These are phyloP conservation scores for Fusarium sp. DNA, from an alignment of 2,329 filamentous ascomycete species.

Conservation along the genomic window DNA sequence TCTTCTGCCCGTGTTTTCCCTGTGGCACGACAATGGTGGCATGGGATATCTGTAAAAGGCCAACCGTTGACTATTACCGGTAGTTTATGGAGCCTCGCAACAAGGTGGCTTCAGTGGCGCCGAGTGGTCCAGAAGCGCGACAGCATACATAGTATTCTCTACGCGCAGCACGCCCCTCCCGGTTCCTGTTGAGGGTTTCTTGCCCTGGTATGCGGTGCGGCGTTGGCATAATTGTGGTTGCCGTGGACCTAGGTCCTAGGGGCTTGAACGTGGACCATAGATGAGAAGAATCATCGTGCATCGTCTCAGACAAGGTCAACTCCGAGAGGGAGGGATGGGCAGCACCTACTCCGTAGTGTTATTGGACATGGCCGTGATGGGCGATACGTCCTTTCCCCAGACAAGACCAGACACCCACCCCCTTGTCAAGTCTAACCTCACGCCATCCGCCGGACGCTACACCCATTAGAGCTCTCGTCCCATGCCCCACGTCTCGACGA, in stretches of 20 bases:
- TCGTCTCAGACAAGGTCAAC: conserved; percentile 40
- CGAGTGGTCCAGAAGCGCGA: conserved; percentile 35
- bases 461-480: conserved; percentile 46
- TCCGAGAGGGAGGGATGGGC: conserved; percentile 31
- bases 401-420: conserved; percentile 40
- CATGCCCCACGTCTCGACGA: conserved; percentile 47
- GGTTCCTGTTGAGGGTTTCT: conserved; percentile 22
- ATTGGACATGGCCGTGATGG: conserved; percentile 32
- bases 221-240: conserved; percentile 37
- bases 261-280: conserved; percentile 27
- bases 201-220: conserved; percentile 25
- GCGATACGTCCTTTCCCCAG: conserved; percentile 42
- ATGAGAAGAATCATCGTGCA: conserved; percentile 34
- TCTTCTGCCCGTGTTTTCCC: conserved; percentile 33
- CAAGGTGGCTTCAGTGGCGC: conserved; percentile 43
- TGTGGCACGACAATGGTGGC: conserved; percentile 47
- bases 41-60: conserved; percentile 39
- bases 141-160: conserved; percentile 9
- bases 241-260: conserved; percentile 38
- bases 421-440: conserved; percentile 45
- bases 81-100: conserved; percentile 6
- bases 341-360: conserved; percentile 13
- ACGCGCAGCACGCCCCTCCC: conserved; percentile 27
- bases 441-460: conserved; percentile 50
- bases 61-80: conserved; percentile 28